These are phyloP conservation scores for Phtheirospermum japonicum DNA, from an alignment of 257 asterid genomes.

Conservation along the genomic window DNA sequence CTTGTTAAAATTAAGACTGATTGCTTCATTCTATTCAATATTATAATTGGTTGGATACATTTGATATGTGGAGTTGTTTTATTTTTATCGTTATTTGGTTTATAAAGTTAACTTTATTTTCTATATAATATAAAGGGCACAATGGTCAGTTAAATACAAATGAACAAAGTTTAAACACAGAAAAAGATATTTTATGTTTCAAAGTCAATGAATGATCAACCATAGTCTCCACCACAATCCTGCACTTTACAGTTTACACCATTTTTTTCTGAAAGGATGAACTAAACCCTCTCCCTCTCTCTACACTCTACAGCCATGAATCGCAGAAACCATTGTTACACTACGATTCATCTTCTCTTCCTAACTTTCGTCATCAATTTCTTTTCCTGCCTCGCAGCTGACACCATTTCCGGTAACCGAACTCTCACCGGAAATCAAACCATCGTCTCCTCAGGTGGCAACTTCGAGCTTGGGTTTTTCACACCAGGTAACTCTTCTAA, in stretches of 20 bases:
- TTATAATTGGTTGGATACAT: too few species aligned
- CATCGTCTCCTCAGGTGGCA: conserved; percentile 40
- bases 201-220: conserved; percentile 17
- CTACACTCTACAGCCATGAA: conserved; percentile 5
- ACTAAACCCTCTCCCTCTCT: conserved; percentile 10
- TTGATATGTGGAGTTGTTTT: too few species aligned
- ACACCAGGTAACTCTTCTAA: conserved; percentile 43
- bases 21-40: too few species aligned
- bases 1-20: too few species aligned
- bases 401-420: conserved; percentile 38
- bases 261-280: conserved; percentile 15
- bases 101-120: too few species aligned
- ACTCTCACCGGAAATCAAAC: conserved; percentile 46
- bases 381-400: conserved; percentile 27
- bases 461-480: conserved; percentile 48
- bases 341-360: conserved; percentile 26
- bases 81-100: too few species aligned
- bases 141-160: background rate
- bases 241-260: conserved; percentile 10
- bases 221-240: background rate
- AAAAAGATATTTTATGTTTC: background rate
- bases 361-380: conserved; percentile 23
- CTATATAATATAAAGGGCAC: conserved; percentile 11
- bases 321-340: background rate
- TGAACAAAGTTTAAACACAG: background rate